Conservation (phyloP, 1,284 basidiomycete species). For the Cutaneotrichosporon mucoides region DNA sequence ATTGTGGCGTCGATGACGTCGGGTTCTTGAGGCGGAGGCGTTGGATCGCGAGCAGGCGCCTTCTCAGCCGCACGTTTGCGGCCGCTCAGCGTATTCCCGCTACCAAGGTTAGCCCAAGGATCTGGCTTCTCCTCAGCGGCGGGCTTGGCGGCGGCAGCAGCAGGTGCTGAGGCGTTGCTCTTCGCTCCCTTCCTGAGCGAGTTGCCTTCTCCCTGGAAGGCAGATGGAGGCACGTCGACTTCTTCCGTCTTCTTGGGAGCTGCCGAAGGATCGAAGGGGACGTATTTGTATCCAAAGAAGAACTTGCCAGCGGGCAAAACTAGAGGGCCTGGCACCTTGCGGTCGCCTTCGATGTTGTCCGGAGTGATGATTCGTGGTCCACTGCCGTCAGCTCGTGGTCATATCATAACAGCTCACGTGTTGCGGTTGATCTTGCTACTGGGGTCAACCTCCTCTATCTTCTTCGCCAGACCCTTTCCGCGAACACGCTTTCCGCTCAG, state of each 20-base stretch:
- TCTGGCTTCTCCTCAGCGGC: slow-evolving; percentile 30
- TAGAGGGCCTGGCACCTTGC: slow-evolving; percentile 81
- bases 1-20: slow-evolving; percentile 44
- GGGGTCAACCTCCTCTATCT: slow-evolving; percentile 71
- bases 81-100: slow-evolving; percentile 35
- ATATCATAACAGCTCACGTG: slow-evolving; percentile 67
- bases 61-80: slow-evolving; percentile 11
- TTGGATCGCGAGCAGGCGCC: slow-evolving; percentile 13
- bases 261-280: slow-evolving; percentile 59
- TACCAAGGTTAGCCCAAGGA: slow-evolving; percentile 46
- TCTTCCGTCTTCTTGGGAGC: slow-evolving; percentile 37
- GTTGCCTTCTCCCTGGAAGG: slow-evolving; percentile 44
- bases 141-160: neutral
- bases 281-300: slow-evolving; percentile 85
- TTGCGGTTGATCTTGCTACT: slow-evolving; percentile 83
- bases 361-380: slow-evolving; percentile 81
- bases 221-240: slow-evolving; percentile 10
- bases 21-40: slow-evolving; percentile 5
- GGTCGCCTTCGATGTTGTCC: slow-evolving; percentile 66
- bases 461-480: slow-evolving; percentile 82
- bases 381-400: slow-evolving; percentile 51
- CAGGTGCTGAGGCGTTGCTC: neutral
- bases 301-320: slow-evolving; percentile 87
- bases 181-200: slow-evolving; percentile 28
- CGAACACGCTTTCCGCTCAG: slow-evolving; percentile 82